Evolutionary conservation across 2,329 filamentous ascomycete genomes (phyloP), one percentile per base, ranked within the genome.

Genomic region (Neurospora sp.): DNA sequence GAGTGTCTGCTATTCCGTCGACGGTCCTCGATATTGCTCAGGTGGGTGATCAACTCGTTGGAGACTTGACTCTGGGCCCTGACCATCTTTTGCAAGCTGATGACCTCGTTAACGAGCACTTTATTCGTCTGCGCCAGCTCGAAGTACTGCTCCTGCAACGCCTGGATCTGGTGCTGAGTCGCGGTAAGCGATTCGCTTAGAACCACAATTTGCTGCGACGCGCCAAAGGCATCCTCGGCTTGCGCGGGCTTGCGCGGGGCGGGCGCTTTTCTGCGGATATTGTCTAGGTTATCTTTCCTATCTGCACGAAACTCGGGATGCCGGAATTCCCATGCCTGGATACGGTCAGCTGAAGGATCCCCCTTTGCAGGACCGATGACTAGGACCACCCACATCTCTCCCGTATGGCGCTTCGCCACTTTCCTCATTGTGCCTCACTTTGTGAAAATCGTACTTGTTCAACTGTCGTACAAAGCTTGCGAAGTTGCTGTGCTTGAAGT

Each of bases 401-500:
- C 93, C 93, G 76, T 96, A 96, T 6, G 90, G 91, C 70, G 92
- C 93, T 75, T 92, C 87, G 36, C 91, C 91, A 76, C 87, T 92
- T 77, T 96, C 93, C 77, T 97, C 93, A 74, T 93, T 96, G 76
- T 94, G 92, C 74, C 96, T 88, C 73, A 98, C 94, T 84, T 99
- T 99, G 84, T 99, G 96, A 76, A 99, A 99, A 78, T 97, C 94
- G 80, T 97, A 97, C 79, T 97, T 97, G 83, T 97, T 97, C 70
- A 97, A 83, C 79, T 97, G 94, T 67, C 94, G 91, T 70, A 97
- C 94, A 78, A 97, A 97, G 81, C 93, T 97, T 39, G 94, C 94
- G 83, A 97, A 97, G 80, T 97, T 97, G 86, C 93, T 97, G 82
- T 98, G 96, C 81, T 99, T 99, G 85, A 99, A 99, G 77, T 98